Evolutionary conservation across 495 filamentous ascomycete genomes (phyloP).

Genomic region (Aspergillus panamensis): DNA sequence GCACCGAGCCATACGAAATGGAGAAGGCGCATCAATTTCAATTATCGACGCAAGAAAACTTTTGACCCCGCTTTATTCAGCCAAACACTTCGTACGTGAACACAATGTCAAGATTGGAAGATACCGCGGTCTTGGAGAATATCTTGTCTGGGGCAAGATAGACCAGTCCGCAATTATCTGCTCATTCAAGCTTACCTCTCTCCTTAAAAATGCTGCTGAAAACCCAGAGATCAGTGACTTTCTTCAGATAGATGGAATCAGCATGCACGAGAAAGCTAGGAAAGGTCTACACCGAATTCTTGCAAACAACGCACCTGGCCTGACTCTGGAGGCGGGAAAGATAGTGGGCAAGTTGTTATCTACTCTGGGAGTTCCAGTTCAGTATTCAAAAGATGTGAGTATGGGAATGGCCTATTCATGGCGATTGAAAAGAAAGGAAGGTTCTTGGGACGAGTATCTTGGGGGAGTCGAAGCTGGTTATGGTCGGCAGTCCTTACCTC

Average conservation of each 20-base stretch:
- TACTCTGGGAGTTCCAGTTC: conserved; percentile 9
- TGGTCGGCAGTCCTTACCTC: neutral
- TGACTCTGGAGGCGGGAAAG: conserved; percentile 16
- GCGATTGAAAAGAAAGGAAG: conserved; percentile 15
- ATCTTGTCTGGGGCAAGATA: conserved; percentile 31
- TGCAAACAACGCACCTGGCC: neutral
- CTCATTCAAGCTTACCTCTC: conserved; percentile 21
- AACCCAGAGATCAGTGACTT: conserved; percentile 22
- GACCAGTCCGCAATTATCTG: conserved; percentile 26
- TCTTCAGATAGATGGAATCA: conserved; percentile 27
- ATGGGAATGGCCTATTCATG: conserved; percentile 20
- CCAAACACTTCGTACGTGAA: conserved; percentile 18
- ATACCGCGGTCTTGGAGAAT: conserved; percentile 36
- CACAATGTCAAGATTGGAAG: conserved; percentile 16
- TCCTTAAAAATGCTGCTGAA: conserved; percentile 19
- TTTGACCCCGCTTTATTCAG: conserved; percentile 23
- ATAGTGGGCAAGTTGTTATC: conserved; percentile 21
- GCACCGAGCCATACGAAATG: conserved; percentile 28
- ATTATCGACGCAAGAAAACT: conserved; percentile 35
- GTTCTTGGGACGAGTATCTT: conserved; percentile 13
- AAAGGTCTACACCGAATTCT: conserved; percentile 7
- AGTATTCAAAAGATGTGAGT: conserved; percentile 9
- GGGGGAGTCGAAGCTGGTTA: conserved; percentile 18
- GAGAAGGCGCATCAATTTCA: conserved; percentile 26
- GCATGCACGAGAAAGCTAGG: neutral